Evolutionary conservation across 768 basidiomycete genomes (phyloP).

Genomic region (Leccinum truebloodii): DNA sequence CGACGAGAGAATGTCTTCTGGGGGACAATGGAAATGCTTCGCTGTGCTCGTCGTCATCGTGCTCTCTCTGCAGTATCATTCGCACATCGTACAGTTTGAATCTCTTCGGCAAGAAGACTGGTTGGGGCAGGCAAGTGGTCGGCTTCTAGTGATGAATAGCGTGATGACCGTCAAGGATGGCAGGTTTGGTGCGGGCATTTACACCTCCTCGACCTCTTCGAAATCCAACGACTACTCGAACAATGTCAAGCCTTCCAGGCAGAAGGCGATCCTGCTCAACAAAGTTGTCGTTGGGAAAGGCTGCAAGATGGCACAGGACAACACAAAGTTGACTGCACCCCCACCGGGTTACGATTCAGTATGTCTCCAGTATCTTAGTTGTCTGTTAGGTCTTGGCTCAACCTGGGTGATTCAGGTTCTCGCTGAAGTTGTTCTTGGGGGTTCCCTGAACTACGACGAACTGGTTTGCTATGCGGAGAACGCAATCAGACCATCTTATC

Average conservation of each 20-base stretch:
- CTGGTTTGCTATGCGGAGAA: constrained; percentile 70
- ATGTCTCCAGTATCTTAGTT: constrained; percentile 22
- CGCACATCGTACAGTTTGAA: constrained; percentile 63
- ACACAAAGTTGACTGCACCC: constrained; percentile 52
- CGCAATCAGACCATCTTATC: constrained; percentile 69
- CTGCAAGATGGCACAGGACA: constrained; percentile 63
- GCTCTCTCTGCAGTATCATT: constrained; percentile 65
- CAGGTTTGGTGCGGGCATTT: constrained; percentile 71
- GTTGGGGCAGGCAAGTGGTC: constrained; percentile 60
- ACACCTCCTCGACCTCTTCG: constrained; percentile 78
- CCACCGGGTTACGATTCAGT: constrained; percentile 70
- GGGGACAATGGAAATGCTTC: constrained; percentile 60
- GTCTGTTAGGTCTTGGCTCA: neutral
- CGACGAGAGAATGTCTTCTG: constrained; percentile 60
- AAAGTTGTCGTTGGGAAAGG: constrained; percentile 74
- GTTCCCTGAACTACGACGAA: constrained; percentile 70
- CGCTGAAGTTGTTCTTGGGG: constrained; percentile 57
- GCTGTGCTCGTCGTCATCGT: constrained; percentile 52
- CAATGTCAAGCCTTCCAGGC: constrained; percentile 52
- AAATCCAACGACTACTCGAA: constrained; percentile 76
- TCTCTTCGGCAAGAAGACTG: constrained; percentile 67
- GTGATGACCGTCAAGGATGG: constrained; percentile 6
- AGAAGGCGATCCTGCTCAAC: constrained; percentile 71
- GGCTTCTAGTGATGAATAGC: neutral
- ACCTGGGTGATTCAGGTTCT: constrained; percentile 48